Base-by-base conservation (phyloP, 1,284 basidiomycete genomes). In the Apiotrichum gracile region DNA sequence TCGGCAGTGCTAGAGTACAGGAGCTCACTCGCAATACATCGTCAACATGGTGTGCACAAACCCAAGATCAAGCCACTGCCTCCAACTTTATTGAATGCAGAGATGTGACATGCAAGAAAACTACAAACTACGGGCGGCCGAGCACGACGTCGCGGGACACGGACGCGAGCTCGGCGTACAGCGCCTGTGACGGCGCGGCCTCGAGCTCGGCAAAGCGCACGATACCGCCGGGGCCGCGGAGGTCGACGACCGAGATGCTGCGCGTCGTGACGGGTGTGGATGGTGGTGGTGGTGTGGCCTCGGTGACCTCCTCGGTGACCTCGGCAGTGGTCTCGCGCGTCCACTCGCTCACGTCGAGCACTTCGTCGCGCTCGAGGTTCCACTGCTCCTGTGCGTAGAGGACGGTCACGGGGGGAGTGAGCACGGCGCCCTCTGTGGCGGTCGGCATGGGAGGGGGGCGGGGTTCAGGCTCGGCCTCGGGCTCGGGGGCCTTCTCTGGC, bases 161-260 rank as follows among this genome's bases (percentile, higher is more conserved):
- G 16, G 29, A 47, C 19, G 52, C 57, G 9, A 55, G 37, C 41
- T 55, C 53, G 35, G 48, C 43, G 47, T 48, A 58, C 22, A 58
- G 22, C 12, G 25, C 35, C 22, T 33, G 13, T 3, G 17, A n/a
- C 12, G 4, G 27, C 6, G 29, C 10, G 5, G 27, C 37, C 42
- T 53, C 51, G 24, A 59, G 45, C 57, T 59, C 57, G 33, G 51
- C 57, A 38, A 45, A 51, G 16, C 49, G 57, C 35, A 38, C 12
- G 24, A 59, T 51, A n/a, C 51, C 40, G 25, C 57, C 57, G 2
- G 50, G 41, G 4, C 54, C 54, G 4, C 44, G 42, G n/a, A 59
- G 51, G 45, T 59, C 57, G 13, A 49, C 42, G 4, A 26, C 44
- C 5, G 47, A 33, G 25, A 59, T 24, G 9, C 49, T 55, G 25